Evolutionary conservation across 2,329 filamentous ascomycete genomes (phyloP), one percentile per base, ranked within the genome.

Genomic region (Claviceps arundinis): DNA sequence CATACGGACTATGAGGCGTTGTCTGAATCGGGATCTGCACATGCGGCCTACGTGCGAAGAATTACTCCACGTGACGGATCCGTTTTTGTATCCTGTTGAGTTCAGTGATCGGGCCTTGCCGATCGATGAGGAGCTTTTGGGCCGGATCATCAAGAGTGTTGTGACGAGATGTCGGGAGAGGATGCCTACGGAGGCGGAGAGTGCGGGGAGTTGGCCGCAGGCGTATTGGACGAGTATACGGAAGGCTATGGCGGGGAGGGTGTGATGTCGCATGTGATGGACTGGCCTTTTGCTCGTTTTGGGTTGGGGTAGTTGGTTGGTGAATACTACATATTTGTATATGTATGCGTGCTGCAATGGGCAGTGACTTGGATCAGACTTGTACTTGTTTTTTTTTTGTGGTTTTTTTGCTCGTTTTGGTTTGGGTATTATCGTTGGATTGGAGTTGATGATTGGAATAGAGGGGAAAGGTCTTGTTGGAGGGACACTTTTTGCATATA

Each of bases 41-140:
- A 70, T 78, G 61, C 73, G 83, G 1, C 82, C 82, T 2, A 82
- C 82, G 0, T 83, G 80, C 59, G 76, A 75, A 22, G 77, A 85
- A 60, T 69, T 87, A 17, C 68, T 87, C 1, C 67, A 74, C 38
- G 70, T 75, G 13, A 70, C 71, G 2, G 82, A 86, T 58, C 73
- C 79, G 3, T 85, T 85, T 62, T 62, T 86, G 40, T 81, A 83
- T 58, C 83, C 83, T 0, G 70, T 72, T 37, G 80, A 82, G 61
- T 68, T 76, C 7, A 68, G 71, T 45, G 75, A 76, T 14, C 72
- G 72, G 55, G 71, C 77, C 11, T 65, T 84, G 16, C 79, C 81
- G 4, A 74, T 84, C 50, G 78, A 78, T 17, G 78, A 84, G 62
- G 80, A 83, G 58, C 66, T 84, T 50, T 71, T 84, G 34, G 74